Evolutionary conservation across 2,329 filamentous ascomycete species (phyloP).

Genomic region (Alternaria atra): DNA sequence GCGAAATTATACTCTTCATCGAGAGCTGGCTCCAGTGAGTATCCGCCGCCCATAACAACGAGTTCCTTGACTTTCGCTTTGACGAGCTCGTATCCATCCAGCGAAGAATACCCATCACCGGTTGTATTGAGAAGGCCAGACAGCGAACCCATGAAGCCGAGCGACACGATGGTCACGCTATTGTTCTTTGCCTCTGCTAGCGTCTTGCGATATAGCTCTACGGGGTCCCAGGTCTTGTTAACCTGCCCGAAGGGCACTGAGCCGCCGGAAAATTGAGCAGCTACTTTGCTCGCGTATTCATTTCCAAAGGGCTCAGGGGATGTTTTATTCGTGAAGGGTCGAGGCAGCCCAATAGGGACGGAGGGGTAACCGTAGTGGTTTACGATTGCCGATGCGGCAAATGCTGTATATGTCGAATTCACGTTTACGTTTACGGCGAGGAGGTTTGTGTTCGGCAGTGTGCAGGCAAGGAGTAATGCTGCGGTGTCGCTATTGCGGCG

Average conservation of each 20-base stretch:
- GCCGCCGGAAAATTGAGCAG: constrained; percentile 53
- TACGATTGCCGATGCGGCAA: constrained; percentile 50
- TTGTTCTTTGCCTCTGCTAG: constrained; percentile 52
- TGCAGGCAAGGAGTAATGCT: constrained; percentile 12
- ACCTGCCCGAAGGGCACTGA: constrained; percentile 48
- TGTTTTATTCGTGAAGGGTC: constrained; percentile 54
- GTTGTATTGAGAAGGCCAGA: constrained; percentile 59
- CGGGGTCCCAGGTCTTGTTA: constrained; percentile 49
- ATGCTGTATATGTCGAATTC: constrained; percentile 50
- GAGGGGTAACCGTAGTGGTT: constrained; percentile 52
- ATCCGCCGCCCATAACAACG: constrained; percentile 63
- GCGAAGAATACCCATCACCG: constrained; percentile 51
- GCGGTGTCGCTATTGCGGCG: constrained; percentile 2
- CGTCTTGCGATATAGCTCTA: constrained; percentile 57
- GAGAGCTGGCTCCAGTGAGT: constrained; percentile 46
- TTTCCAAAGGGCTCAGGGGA: constrained; percentile 56
- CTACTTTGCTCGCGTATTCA: constrained; percentile 60
- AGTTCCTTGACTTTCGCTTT: constrained; percentile 59
- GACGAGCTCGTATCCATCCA: constrained; percentile 56
- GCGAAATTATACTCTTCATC: constrained; percentile 62
- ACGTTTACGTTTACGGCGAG: constrained; percentile 12
- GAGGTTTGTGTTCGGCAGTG: constrained; percentile 13
- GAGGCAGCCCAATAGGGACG: constrained; percentile 52
- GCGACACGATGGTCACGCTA: constrained; percentile 58
- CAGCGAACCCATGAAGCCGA: constrained; percentile 60